These are phyloP conservation scores for Thamnidium elegans DNA, from an alignment of 192 early-diverging fungal genomes.

Conservation along the genomic window DNA sequence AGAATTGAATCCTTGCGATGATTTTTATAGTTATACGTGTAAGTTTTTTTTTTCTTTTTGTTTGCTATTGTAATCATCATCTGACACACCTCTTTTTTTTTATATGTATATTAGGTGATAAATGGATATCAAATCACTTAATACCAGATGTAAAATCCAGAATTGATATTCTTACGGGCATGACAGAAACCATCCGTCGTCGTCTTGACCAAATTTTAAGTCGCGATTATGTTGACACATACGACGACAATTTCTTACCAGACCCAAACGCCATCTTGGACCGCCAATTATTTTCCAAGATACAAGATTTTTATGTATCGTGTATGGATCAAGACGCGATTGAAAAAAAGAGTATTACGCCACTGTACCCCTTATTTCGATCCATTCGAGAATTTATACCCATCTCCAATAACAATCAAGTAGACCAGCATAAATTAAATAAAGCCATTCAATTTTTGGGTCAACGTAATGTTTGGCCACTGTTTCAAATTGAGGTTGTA, in stretches of 20 bases:
- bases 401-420: background rate
- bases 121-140: conserved; percentile 48
- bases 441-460: conserved; percentile 9
- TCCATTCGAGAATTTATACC: conserved; percentile 37
- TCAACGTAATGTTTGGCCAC: conserved; percentile 23
- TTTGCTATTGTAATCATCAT: no score
- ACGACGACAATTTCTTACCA: conserved; percentile 2
- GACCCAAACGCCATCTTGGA: conserved; percentile 41
- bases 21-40: conserved; percentile 66
- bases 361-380: conserved; percentile 40
- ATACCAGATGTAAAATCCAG: conserved; percentile 64
- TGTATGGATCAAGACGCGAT: conserved; percentile 53
- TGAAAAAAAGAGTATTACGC: conserved; percentile 35
- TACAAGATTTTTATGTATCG: conserved; percentile 51
- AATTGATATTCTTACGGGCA: conserved; percentile 2
- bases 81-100: background rate
- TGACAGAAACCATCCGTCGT: conserved; percentile 3
- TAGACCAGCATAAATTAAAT: background rate
- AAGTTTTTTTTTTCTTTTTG: conserved; percentile 11
- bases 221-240: background rate
- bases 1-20: conserved; percentile 55
- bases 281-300: conserved; percentile 53
- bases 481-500: conserved; percentile 50
- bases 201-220: conserved; percentile 10
- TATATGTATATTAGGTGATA: conserved; percentile 49